Evolutionary conservation across 75 land plant genomes (phyloP).

Genomic region (Cunninghamia lanceolata): DNA sequence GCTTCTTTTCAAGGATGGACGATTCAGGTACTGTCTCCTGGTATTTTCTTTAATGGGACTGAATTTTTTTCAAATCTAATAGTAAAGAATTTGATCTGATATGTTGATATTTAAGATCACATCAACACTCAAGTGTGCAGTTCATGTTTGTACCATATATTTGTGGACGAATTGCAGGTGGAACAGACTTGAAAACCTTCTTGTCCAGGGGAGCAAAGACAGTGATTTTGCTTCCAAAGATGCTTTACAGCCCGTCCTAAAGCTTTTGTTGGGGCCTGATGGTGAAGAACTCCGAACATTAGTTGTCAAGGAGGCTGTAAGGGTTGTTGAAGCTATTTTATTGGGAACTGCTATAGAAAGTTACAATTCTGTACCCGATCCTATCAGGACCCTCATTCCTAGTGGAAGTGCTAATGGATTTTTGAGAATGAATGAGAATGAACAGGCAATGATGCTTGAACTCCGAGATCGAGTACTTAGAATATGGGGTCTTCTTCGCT

Average conservation of each 20-base stretch:
- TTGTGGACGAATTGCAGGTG: constrained; percentile 53
- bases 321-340: constrained; percentile 82
- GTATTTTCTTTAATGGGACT: neutral
- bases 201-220: constrained; percentile 90
- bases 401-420: constrained; percentile 36
- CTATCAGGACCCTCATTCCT: constrained; percentile 45
- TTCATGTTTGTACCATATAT: neutral
- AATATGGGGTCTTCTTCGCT: constrained; percentile 82
- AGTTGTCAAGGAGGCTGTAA: constrained; percentile 78
- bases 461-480: constrained; percentile 76
- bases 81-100: neutral
- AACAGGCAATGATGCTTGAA: constrained; percentile 63
- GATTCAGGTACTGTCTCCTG: constrained; percentile 61
- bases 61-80: neutral
- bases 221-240: constrained; percentile 89
- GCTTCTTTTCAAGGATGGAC: constrained; percentile 95
- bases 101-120: neutral
- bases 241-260: constrained; percentile 92
- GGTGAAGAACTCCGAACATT: constrained; percentile 74
- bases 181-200: constrained; percentile 95
- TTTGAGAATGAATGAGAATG: constrained; percentile 44
- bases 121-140: neutral
- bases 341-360: constrained; percentile 69
- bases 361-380: constrained; percentile 57
- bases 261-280: constrained; percentile 76